Evolutionary conservation across 1,284 basidiomycete genomes (phyloP), one percentile per base, ranked within the genome.

Genomic region (Ustilago trichophora): DNA sequence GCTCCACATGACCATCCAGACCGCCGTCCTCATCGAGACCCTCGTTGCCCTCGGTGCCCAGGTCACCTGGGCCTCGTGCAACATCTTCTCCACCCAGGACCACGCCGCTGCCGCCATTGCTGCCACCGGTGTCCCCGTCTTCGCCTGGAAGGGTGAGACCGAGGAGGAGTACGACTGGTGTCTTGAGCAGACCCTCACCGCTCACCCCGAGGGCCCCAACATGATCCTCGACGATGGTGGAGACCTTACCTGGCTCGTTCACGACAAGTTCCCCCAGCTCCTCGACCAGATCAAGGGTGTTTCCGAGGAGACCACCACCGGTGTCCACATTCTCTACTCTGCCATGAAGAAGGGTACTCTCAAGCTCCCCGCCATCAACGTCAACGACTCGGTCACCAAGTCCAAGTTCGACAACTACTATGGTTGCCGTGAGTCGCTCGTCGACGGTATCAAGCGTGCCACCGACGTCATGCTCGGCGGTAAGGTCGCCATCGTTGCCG

Each of bases 381-480:
- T 99, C 83, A 76, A 82, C 77, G 82, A 98, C 86, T 97, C 95
- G 22, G 96, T 99, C 82, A 99, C 96, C 78, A 99, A 99, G 86
- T 97, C 93, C 83, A 98, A 98, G 87, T 98, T 98, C 82, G 86
- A 87, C 84, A 87, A 87, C 84, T 73, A 70, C 66, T 78, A 75
- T 67, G 71, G 72, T 32, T 99, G 95, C 86, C 92, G 96, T 81
- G 96, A 99, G 85, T 99, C 95, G 46, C 91, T 99, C 74, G 96
- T 99, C 74, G 95, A 99, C 83, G 95, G 95, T 82, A 98, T 99
- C 87, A 99, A 99, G 88, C 93, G 95, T 83, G 95, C 95, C 65
- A 99, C 95, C 77, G 95, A 99, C 84, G 93, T 99, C 83, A 99
- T 99, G 95, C 89, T 98, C 82, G 96, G 96, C 78, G 95, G 95